Percentiles rank a stretch among this genome's conserved stretches.
Evolutionary conservation across 176 grass and related monocot species (phyloP).

Genomic region (Aegilops longissima): DNA sequence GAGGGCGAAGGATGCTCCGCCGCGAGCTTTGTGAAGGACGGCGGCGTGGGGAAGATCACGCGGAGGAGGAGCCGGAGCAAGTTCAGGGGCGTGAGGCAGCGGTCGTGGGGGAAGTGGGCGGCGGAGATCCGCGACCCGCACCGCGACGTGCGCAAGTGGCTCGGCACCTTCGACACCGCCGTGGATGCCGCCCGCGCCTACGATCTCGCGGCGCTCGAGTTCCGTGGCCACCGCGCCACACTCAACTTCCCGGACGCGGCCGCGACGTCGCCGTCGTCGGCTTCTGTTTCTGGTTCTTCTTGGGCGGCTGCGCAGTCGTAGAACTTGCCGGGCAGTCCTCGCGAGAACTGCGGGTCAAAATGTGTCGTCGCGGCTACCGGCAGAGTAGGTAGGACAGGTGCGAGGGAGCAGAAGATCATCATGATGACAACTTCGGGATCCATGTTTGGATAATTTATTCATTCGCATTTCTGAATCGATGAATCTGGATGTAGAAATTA

Average conservation of each 20-base stretch:
- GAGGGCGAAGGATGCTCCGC: conserved; percentile 8
- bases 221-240: conserved; percentile 57
- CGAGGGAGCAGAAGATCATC: conserved; percentile 43
- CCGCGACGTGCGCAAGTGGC: conserved; percentile 78
- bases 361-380: neutral
- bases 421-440: conserved; percentile 20
- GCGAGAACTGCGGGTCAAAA: neutral
- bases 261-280: neutral
- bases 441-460: too few species aligned
- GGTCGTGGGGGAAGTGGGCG: conserved; percentile 94
- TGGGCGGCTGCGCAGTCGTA: neutral
- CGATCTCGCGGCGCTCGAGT: conserved; percentile 65
- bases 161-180: conserved; percentile 96
- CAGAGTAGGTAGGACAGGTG: neutral
- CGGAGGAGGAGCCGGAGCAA: conserved; percentile 25
- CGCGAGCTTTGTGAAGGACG: neutral
- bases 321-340: neutral
- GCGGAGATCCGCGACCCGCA: conserved; percentile 87
- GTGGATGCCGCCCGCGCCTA: conserved; percentile 94
- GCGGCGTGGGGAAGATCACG: conserved; percentile 39
- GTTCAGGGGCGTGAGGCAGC: conserved; percentile 72
- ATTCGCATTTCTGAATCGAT: too few species aligned
- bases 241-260: conserved; percentile 53
- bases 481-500: too few species aligned
- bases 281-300: neutral